These are phyloP conservation scores for Oryza longistaminata DNA, from an alignment of 176 grass and related monocot genomes.

Conservation along the genomic window DNA sequence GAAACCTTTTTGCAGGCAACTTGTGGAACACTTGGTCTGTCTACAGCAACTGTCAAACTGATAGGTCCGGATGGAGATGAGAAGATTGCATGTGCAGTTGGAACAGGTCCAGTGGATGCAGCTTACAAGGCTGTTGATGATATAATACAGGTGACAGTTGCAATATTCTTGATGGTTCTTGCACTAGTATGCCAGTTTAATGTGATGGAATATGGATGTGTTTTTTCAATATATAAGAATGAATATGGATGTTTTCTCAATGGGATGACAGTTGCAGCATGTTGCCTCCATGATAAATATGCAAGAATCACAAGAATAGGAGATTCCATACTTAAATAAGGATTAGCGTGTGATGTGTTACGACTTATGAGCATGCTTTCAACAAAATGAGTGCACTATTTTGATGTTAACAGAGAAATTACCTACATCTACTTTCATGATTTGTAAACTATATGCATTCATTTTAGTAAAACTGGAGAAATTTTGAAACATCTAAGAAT, in stretches of 20 bases:
- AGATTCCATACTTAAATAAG: not conserved
- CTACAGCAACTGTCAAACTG: slow-evolving; percentile 94
- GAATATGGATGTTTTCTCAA: too few species aligned
- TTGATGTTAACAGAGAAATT: not conserved
- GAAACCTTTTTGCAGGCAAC: slow-evolving; percentile 51
- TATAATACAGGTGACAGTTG: slow-evolving; percentile 67
- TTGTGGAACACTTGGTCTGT: slow-evolving; percentile 88
- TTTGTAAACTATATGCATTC: not conserved
- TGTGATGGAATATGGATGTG: not conserved
- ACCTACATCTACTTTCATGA: not conserved
- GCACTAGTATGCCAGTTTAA: not conserved
- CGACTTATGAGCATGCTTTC: not conserved
- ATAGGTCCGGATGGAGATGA: slow-evolving; percentile 69
- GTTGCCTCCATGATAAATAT: not conserved
- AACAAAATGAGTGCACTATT: not conserved
- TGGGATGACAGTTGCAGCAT: too few species aligned
- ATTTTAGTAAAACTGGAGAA: not conserved
- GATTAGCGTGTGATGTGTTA: not conserved
- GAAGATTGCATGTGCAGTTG: slow-evolving; percentile 75
- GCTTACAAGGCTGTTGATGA: slow-evolving; percentile 94
- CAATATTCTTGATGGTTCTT: slow-evolving; percentile 24
- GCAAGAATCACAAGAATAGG: not conserved
- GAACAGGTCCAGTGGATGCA: slow-evolving; percentile 94
- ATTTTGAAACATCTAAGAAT: not conserved
- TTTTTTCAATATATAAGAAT: not conserved